Evolutionary conservation across 768 basidiomycete species (phyloP), one percentile per base, ranked within the genome.

Genomic region (Kwoniella mangroviensis): DNA sequence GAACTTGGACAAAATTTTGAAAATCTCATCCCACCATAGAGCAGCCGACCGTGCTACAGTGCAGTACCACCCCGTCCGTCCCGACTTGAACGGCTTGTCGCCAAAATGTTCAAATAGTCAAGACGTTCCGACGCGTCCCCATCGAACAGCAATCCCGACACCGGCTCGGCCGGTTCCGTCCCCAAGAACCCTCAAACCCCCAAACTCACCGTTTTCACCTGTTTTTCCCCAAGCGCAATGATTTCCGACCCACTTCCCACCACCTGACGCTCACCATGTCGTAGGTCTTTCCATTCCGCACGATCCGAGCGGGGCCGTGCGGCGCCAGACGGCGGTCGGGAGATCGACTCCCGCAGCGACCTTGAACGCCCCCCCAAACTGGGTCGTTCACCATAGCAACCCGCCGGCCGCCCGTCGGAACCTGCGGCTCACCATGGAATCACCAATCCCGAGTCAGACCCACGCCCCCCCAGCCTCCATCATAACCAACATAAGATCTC

Each of bases 61-160:
- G 63, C 9, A 64, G 24, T 21, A n/a, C 43, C 55, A 64, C 63
- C 63, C 63, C 63, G 54, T 64, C 51, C 49, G 26, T 5, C 49
- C 52, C 51, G 21, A 28, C 61, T 3, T 11, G 45, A 17, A 12
- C 12, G 4, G 13, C 19, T 4, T 28, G 61, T 63, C 12, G 26
- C 63, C 21, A 40, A 28, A 53, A 40, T 55, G 53, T 57, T n/a
- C 51, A 21, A 51, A 24, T 24, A 40, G 15, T 28, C 63, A 17
- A 52, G 12, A 21, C 51, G 63, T 26, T 11, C 28, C 12, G 3
- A 9, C 17, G 26, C 15, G 26, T 64, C n/a, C 24, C 26, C n/a
- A 40, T 19, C 63, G 63, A n/a, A 6, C 28, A 28, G 28, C 51
- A 51, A 26, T n/a, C 28, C 63, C 13, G 26, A 6, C 21, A 21